Evolutionary conservation across 1,284 basidiomycete species (phyloP), one percentile per base, ranked within the genome.

Genomic region (Ceratobasidium sp.): DNA sequence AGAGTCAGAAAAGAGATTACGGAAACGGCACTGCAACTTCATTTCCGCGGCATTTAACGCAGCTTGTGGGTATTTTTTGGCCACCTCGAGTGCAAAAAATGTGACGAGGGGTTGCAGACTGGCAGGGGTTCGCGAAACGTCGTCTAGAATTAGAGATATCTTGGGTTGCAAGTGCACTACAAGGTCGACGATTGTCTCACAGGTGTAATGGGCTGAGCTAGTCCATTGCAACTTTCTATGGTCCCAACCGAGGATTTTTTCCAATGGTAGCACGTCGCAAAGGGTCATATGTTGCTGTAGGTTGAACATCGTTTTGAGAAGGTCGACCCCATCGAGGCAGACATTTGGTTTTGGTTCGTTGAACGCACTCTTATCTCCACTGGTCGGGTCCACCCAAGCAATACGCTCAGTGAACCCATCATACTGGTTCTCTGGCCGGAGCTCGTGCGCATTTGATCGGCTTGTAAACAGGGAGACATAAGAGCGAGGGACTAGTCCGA

Each of bases 251-350:
- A 73, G 83, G 82, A 59, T 79, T 80, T 65, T n/a, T 61, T 4
- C 82, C 10, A 52, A 85, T 81, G 78, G 88, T 87, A 26, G 85
- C 81, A 12, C 82, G 12, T 67, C 65, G 17, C 10, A 50, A 5
- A 12, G 78, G 73, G 90, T 91, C 85, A 91, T 86, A n/a, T 84
- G 80, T 20, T 83, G 80, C 80, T 91, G 90, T 6, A 90, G 81
- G 33, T 33, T 33, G 70, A 86, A 89, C 3, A 91, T 80, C 40
- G 88, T 81, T 23, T 80, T 79, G 20, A 83, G 87, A 38, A 91
- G 83, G 26, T 86, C 83, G 3, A 75, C 71, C 0, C 85, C 75
- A 78, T 85, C 81, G 78, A 85, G 83, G 57, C 75, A 50, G 54
- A 80, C 67, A 54, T 69, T 77, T 13, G 68, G 64, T 7, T 33